phyloP scores from a whole-genome alignment of 2,329 filamentous ascomycete genomes.

The Westerdykella ornata region DNA sequence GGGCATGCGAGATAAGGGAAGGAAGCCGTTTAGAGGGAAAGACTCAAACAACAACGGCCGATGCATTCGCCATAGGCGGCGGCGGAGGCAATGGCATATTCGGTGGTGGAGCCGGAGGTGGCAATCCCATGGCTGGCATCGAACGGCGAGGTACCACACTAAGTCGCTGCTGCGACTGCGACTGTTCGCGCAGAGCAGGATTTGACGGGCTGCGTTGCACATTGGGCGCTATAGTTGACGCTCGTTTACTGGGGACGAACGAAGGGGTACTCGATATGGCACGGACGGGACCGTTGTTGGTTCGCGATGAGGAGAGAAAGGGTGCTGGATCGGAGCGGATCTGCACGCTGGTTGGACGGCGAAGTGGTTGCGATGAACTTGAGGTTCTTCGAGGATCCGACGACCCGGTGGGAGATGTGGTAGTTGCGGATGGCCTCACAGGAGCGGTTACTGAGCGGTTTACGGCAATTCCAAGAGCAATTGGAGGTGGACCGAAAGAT shows the following conservation, averaged over 20 bases:
- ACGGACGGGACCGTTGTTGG: conserved; percentile 13
- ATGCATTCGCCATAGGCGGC: conserved; percentile 14
- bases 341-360: conserved; percentile 42
- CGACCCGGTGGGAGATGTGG: neutral
- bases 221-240: conserved; percentile 12
- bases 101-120: conserved; percentile 44
- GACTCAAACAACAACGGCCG: no score
- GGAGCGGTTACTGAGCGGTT: conserved; percentile 32
- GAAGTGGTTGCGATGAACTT: conserved; percentile 24
- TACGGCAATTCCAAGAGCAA: conserved; percentile 20
- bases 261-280: conserved; percentile 28
- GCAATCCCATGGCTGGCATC: conserved; percentile 38
- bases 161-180: conserved; percentile 13
- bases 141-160: conserved; percentile 24
- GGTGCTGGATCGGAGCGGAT: conserved; percentile 40
- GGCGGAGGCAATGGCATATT: conserved; percentile 41
- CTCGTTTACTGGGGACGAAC: conserved; percentile 20
- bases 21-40: no score
- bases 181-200: conserved; percentile 23
- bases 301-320: conserved; percentile 37
- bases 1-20: no score
- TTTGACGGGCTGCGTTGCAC: conserved; percentile 18
- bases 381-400: neutral
- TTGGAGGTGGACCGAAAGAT: conserved; percentile 21
- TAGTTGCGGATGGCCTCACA: conserved; percentile 11